A percentile compares a stretch with the other conserved stretches of the same genome.
phyloP scores from a whole-genome alignment of 768 basidiomycete species.

The Tulasnella sp. region DNA sequence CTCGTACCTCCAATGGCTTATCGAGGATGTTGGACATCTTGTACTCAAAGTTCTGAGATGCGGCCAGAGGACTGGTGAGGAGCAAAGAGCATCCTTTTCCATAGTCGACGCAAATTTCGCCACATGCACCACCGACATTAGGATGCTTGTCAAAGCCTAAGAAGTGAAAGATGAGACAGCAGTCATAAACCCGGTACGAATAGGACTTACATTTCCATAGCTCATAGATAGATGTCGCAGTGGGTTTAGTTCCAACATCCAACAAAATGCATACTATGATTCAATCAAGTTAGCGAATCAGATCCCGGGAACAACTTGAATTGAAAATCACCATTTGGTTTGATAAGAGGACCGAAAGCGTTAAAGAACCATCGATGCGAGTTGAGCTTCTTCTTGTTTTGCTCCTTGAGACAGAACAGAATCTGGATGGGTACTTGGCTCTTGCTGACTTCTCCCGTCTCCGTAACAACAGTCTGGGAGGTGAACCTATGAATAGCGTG shows the following conservation, averaged over 20 bases:
- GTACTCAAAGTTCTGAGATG: constrained; percentile 96
- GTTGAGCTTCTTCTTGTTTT: constrained; percentile 96
- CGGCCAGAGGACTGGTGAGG: constrained; percentile 64
- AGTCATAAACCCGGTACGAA: not conserved
- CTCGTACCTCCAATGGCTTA: constrained; percentile 75
- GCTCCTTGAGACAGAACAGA: constrained; percentile 85
- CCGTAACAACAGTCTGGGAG: constrained; percentile 62
- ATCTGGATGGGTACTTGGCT: constrained; percentile 73
- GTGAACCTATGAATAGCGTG: constrained; percentile 42
- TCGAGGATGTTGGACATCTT: constrained; percentile 95
- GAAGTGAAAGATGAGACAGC: not conserved
- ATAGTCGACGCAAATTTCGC: constrained; percentile 81
- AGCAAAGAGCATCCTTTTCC: constrained; percentile 60
- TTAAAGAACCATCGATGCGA: constrained; percentile 98
- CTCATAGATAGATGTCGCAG: constrained; percentile 87
- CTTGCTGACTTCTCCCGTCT: constrained; percentile 63
- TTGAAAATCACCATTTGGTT: constrained; percentile 51
- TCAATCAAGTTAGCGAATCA: not conserved
- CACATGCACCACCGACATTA: constrained; percentile 88
- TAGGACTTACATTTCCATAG: constrained; percentile 70
- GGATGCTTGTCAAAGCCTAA: constrained; percentile 63
- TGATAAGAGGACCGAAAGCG: constrained; percentile 76
- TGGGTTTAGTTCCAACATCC: constrained; percentile 93
- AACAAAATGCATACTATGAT: constrained; percentile 68
- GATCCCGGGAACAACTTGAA: constrained; percentile 5